Percentiles rank a stretch among this genome's conserved stretches.
Evolutionary conservation across 192 early-diverging fungal genomes (phyloP).

Genomic region (Coemansia sp.): DNA sequence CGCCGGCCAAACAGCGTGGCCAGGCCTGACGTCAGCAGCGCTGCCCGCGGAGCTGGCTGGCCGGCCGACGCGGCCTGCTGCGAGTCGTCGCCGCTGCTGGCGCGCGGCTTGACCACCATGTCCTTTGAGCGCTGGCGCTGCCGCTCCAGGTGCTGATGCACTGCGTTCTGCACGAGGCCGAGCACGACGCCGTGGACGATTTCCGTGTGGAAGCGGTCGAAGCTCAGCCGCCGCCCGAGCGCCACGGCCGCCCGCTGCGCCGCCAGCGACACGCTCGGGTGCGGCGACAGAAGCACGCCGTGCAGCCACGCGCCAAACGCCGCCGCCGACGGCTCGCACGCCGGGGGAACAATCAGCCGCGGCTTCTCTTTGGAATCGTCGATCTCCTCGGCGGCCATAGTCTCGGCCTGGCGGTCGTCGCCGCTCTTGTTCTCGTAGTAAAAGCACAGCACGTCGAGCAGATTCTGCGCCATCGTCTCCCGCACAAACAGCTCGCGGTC

Average conservation of each 20-base stretch:
- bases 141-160: constrained; percentile 34
- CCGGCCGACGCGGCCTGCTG: background rate
- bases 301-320: constrained; percentile 56
- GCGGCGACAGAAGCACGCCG: constrained; percentile 49
- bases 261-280: constrained; percentile 45
- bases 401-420: background rate
- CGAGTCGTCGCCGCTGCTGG: background rate
- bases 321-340: constrained; percentile 8
- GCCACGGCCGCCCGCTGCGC: constrained; percentile 46
- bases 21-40: constrained; percentile 23
- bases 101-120: constrained; percentile 43
- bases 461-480: constrained; percentile 54
- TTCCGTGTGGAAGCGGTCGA: constrained; percentile 52
- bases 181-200: constrained; percentile 55
- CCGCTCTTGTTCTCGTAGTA: constrained; percentile 38
- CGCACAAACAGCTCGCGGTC: constrained; percentile 57
- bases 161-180: constrained; percentile 39
- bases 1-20: constrained; percentile 43
- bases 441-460: constrained; percentile 40
- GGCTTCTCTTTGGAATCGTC: background rate
- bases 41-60: background rate
- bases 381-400: too few relatives aligned
- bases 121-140: constrained; percentile 42
- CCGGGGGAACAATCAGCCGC: constrained; percentile 14
- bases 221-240: constrained; percentile 39